A percentile compares a stretch with the other conserved stretches of the same genome.
These are phyloP conservation scores for Acacia confusa DNA, from an alignment of 306 rosid genomes.

Conservation along the genomic window DNA sequence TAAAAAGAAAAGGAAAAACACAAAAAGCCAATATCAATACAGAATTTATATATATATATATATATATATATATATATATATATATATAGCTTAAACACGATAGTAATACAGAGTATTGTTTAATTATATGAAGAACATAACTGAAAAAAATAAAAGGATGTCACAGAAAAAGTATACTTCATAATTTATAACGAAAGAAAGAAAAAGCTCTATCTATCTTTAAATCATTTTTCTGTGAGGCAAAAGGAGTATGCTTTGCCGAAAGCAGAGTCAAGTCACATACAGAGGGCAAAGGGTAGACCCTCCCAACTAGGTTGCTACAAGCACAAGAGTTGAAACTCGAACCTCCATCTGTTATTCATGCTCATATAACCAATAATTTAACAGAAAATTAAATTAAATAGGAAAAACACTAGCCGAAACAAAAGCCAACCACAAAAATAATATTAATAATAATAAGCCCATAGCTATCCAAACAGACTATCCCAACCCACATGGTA, in stretches of 20 bases:
- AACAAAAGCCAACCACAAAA: neutral
- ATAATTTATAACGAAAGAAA: neutral
- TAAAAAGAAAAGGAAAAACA: conserved; percentile 21
- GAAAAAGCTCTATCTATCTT: neutral
- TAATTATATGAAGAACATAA: neutral
- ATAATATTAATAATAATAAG: neutral
- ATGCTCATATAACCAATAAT: neutral
- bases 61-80: too few species aligned
- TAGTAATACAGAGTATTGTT: neutral
- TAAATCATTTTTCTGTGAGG: too few species aligned
- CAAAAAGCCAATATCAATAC: conserved; percentile 15
- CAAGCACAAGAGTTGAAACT: neutral
- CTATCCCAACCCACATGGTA: neutral
- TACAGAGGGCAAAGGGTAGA: neutral
- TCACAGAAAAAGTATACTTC: neutral
- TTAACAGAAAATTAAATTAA: neutral
- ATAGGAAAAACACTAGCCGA: neutral
- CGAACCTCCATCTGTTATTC: neutral
- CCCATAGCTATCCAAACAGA: neutral
- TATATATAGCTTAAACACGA: neutral
- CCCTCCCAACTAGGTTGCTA: neutral
- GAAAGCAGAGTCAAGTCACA: too few species aligned
- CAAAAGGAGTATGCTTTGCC: too few species aligned
- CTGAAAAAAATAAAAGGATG: neutral
- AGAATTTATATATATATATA: neutral